Evolutionary conservation across 2,329 filamentous ascomycete species (phyloP), one percentile per base, ranked within the genome.

Genomic region (Xylaria sp.): DNA sequence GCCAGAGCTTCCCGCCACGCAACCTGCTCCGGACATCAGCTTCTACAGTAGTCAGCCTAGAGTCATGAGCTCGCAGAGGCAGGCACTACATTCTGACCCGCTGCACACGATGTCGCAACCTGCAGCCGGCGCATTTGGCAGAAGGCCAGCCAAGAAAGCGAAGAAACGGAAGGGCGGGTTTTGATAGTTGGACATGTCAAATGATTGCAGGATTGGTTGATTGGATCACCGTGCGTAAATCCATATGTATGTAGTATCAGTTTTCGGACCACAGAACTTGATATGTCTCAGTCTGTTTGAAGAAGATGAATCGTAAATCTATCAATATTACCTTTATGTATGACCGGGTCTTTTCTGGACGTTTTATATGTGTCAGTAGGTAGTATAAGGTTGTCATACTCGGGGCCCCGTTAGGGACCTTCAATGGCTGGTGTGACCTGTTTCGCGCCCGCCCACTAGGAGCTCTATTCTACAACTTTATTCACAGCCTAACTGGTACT

Each of bases 111-210:
- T 79, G 78, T 79, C 78, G 18, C 78, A 80, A 62, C 78, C 78
- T n/a, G 54, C 74, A 10, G 18, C 72, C 8, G 78, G 78, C 0
- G 36, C 69, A 2, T 80, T 79, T 66, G 77, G 76, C 49, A 74
- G 70, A n/a, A 73, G 76, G 46, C 67, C 73, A 12, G 77, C 73
- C 57, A 79, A 79, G 70, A 79, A 78, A 57, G 51, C 39, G 3
- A 75, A 75, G 59, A 79, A 77, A 69, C 71, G 76, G 13, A 77
- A 76, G 60, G 75, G 73, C 9, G 78, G 78, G 1, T 79, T 79
- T 57, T 76, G 61, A 74, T 55, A 20, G 52, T 43, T 57, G 33
- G 33, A n/a, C 15, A 33, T 49, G 2, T 18, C 56, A n/a, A 46
- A 39, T 13, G 46, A 23, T 55, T 57, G 60, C 49, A 46, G 18